Conservation (phyloP, 139 green algal species). For the Edaphochlamys debaryana region DNA sequence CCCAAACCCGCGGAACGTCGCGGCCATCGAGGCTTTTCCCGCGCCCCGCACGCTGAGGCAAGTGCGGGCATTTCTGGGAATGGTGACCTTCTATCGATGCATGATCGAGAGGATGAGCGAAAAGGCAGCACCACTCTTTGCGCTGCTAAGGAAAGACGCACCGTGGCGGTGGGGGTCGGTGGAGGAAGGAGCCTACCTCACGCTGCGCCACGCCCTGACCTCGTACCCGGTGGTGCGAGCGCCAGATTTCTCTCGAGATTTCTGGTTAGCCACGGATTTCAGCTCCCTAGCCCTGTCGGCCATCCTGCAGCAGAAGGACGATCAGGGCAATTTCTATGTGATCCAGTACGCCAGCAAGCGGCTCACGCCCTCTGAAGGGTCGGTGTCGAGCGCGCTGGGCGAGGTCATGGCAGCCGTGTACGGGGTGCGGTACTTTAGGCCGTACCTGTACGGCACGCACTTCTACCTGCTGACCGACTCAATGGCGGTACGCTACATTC, state of each 20-base stretch:
- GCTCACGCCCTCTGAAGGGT: background rate
- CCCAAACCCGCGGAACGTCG: too few species aligned
- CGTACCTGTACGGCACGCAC: constrained; percentile 6
- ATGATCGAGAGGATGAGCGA: background rate
- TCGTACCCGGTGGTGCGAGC: background rate
- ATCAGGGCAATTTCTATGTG: background rate
- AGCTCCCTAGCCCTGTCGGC: background rate
- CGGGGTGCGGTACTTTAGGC: constrained; percentile 9
- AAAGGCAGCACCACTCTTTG: background rate
- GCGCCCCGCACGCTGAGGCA: background rate
- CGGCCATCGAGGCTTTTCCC: too few species aligned
- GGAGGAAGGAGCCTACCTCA: background rate
- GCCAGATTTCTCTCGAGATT: background rate
- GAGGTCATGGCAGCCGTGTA: constrained; percentile 42
- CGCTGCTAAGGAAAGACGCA: background rate
- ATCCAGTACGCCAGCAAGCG: constrained; percentile 17
- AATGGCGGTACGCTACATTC: constrained; percentile 25
- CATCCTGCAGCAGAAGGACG: constrained; percentile 2
- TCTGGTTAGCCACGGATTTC: background rate
- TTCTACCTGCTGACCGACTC: constrained; percentile 43
- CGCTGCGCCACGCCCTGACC: background rate
- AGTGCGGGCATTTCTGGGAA: background rate
- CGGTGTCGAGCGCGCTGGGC: constrained; percentile 8
- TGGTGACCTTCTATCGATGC: background rate
- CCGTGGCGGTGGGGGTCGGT: background rate